These are phyloP conservation scores for Saussurea involucrata DNA, from an alignment of 129 eudicot genomes.

Conservation along the genomic window DNA sequence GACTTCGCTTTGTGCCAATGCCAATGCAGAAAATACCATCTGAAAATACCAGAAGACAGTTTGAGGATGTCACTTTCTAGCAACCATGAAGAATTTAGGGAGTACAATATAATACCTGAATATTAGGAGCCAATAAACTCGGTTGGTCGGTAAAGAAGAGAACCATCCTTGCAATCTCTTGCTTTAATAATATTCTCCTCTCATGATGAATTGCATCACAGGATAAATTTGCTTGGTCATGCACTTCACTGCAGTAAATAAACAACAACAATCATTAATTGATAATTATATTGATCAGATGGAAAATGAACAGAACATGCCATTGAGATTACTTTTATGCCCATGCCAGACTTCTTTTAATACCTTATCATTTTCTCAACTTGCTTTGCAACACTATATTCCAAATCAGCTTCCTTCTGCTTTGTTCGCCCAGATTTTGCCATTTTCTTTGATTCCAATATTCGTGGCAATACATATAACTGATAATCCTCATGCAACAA, in stretches of 20 bases:
- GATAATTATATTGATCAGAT: background rate
- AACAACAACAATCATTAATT: background rate
- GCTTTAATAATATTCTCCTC: constrained; percentile 83
- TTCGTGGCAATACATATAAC: constrained; percentile 85
- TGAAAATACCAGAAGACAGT: constrained; percentile 17
- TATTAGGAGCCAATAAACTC: constrained; percentile 95
- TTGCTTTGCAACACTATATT: constrained; percentile 98
- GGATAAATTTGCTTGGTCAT: constrained; percentile 84
- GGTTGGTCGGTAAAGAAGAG: constrained; percentile 98
- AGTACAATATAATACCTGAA: constrained; percentile 60
- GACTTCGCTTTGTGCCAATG: constrained; percentile 95
- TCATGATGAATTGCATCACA: constrained; percentile 95
- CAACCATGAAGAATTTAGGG: background rate
- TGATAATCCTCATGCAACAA: constrained; percentile 96
- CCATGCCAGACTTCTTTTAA: constrained; percentile 9
- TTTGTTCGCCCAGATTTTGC: constrained; percentile 97
- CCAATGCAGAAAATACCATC: constrained; percentile 99
- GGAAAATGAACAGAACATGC: background rate
- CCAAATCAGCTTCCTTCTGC: constrained; percentile 99
- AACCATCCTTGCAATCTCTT: constrained; percentile 98
- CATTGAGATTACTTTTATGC: background rate
- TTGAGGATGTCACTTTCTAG: background rate
- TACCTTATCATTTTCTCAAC: constrained; percentile 99
- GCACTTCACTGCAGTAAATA: constrained; percentile 76
- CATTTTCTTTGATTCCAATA: constrained; percentile 96